Evolutionary conservation across 352 stramenopile genomes (phyloP).

Genomic region (Aphanomyces stellatus): DNA sequence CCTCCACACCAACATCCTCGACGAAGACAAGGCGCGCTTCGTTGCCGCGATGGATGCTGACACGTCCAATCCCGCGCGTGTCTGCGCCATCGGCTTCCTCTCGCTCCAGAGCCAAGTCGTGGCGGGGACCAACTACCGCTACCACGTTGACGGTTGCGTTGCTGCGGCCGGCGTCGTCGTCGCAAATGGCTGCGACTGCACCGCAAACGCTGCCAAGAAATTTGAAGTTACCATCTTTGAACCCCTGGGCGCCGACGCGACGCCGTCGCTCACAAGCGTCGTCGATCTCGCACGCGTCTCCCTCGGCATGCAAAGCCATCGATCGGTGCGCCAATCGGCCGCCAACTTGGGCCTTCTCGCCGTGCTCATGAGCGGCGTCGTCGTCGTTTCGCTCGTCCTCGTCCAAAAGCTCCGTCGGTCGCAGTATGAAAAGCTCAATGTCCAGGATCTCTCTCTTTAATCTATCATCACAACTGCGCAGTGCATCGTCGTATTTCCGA

Average conservation of each 20-base stretch:
- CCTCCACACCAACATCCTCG: background rate
- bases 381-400: constrained; percentile 15
- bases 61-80: constrained; percentile 1
- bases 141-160: constrained; percentile 39
- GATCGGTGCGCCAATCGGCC: background rate
- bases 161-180: background rate
- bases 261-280: background rate
- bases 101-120: constrained; percentile 35
- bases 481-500: constrained; percentile 9
- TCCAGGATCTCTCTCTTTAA: background rate
- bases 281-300: background rate
- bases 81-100: constrained; percentile 38
- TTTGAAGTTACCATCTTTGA: background rate
- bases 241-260: background rate
- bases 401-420: constrained; percentile 7
- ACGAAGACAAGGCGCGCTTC: constrained; percentile 1
- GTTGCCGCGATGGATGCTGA: constrained; percentile 5
- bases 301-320: constrained; percentile 3
- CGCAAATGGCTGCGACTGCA: background rate
- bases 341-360: constrained; percentile 1
- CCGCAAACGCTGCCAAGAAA: background rate
- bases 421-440: constrained; percentile 14
- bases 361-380: constrained; percentile 9
- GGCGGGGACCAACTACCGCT: constrained; percentile 51
- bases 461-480: constrained; percentile 1